phyloP scores from a whole-genome alignment of 78 protist genomes.

The Pigoraptor vietnamica region DNA sequence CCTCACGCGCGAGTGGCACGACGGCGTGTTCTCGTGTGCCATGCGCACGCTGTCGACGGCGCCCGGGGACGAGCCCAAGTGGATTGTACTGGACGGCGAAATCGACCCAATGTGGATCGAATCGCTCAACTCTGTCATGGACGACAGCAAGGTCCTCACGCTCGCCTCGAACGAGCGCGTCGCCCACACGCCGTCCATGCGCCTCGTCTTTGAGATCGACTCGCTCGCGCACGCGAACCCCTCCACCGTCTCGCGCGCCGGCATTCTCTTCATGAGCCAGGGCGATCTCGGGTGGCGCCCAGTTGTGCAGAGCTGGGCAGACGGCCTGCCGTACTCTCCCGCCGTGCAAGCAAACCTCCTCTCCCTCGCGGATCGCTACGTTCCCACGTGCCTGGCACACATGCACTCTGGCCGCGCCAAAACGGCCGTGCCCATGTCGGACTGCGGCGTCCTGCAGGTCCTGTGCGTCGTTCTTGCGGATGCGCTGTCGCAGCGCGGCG shows the following conservation, averaged over 20 bases:
- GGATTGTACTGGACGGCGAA: conserved; percentile 82
- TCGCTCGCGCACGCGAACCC: conserved; percentile 77
- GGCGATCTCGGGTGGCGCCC: conserved; percentile 56
- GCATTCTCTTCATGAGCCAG: conserved; percentile 68
- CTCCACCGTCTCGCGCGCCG: conserved; percentile 82
- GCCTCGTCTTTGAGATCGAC: conserved; percentile 69
- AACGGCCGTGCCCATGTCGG: neutral
- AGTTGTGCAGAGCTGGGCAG: conserved; percentile 35
- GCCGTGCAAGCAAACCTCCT: neutral
- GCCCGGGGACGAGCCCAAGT: conserved; percentile 42
- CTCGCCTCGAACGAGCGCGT: conserved; percentile 73
- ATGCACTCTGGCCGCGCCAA: conserved; percentile 9
- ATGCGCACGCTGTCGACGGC: conserved; percentile 71
- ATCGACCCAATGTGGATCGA: conserved; percentile 88
- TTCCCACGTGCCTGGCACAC: conserved; percentile 10
- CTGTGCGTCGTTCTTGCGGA: conserved; percentile 12
- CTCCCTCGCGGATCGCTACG: neutral
- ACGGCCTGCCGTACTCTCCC: neutral
- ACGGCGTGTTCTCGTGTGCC: conserved; percentile 90
- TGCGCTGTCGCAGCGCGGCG: neutral
- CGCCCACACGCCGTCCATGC: conserved; percentile 39
- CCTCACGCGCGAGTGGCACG: conserved; percentile 97
- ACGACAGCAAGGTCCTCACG: conserved; percentile 88
- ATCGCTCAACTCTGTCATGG: conserved; percentile 79
- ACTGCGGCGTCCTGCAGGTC: neutral